Evolutionary conservation across 805 yeast genomes (phyloP), one percentile per base, ranked within the genome.

Genomic region (Wickerhamiella vanderwaltii): DNA sequence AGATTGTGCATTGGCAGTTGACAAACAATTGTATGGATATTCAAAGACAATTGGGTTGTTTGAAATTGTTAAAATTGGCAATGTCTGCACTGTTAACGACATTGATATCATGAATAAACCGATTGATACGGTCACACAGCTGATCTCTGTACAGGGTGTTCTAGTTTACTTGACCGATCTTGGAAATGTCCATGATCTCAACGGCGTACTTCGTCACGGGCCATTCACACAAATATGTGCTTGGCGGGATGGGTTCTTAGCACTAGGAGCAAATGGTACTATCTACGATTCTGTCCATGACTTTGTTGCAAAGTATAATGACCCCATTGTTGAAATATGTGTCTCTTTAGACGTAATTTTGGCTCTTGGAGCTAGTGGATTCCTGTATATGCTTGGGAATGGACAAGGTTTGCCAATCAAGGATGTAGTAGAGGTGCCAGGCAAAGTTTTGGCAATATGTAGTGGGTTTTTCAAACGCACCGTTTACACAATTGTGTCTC

Each of bases 401-500:
- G 11, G 17, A n/a, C 18, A 33, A n/a, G 36, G 36, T 7, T n/a
- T 33, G 15, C 11, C 36, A 4, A 33, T 33, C 6, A 33, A 22
- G 22, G 26, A 20, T n/a, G 6, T n/a, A 6, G n/a, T 33, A 5
- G 9, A 4, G 4, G 11, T 33, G 6, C 36, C 36, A 7, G 36
- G 36, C 12, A 25, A 20, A 6, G 26, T 22, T 12, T 3, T 20
- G 28, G 6, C 18, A 5, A 33, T 33, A 6, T 33, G 24, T 3
- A 12, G 26, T 3, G 26, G 28, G 11, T 33, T 33, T 22, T 33
- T 33, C 26, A 33, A 17, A 4, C 19, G 26, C 12, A 5, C 19
- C n/a, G 18, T 33, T 20, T 33, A 13, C 17, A 26, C 36, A 20
- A 33, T 33, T 22, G 36, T 33, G 6, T 33, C 36, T 19, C 36